Evolutionary conservation across 75 land plant genomes (phyloP).

Genomic region (Selaginella tamariscina): DNA sequence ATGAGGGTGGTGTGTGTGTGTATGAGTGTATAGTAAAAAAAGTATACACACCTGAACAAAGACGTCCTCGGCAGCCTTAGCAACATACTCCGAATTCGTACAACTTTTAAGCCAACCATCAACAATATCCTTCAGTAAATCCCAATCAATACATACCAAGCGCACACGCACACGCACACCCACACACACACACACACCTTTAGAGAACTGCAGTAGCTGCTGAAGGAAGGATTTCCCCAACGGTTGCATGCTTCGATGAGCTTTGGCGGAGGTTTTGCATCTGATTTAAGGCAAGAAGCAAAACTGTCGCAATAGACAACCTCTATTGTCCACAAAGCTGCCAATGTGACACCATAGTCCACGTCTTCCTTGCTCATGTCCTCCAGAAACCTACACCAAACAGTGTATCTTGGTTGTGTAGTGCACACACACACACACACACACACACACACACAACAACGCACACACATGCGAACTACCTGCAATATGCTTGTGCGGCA

Average conservation of each 20-base stretch:
- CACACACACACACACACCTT: slow-evolving; percentile 62
- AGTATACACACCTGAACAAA: not conserved
- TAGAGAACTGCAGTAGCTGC: slow-evolving; percentile 41
- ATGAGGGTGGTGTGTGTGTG: not conserved
- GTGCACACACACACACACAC: slow-evolving; percentile 11
- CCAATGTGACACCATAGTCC: slow-evolving; percentile 42
- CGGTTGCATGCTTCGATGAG: slow-evolving; percentile 60
- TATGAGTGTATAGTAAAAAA: slow-evolving; percentile 3
- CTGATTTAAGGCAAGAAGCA: slow-evolving; percentile 50
- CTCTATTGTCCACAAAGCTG: slow-evolving; percentile 82
- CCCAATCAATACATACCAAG: too few species aligned
- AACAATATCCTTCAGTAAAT: slow-evolving; percentile 36
- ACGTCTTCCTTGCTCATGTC: slow-evolving; percentile 36
- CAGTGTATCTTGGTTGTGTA: slow-evolving; percentile 7
- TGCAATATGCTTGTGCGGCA: slow-evolving; percentile 50
- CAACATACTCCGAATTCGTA: slow-evolving; percentile 18
- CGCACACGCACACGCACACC: too few species aligned
- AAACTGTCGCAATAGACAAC: slow-evolving; percentile 68
- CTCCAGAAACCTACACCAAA: slow-evolving; percentile 57
- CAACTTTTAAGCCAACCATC: slow-evolving; percentile 40
- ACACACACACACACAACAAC: not conserved
- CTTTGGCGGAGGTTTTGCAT: slow-evolving; percentile 47
- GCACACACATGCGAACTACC: slow-evolving; percentile 24
- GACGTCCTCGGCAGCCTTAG: slow-evolving; percentile 36
- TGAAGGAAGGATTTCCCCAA: slow-evolving; percentile 73